Base-by-base conservation (phyloP, 768 basidiomycete species). In the Gymnopilus junonius region DNA sequence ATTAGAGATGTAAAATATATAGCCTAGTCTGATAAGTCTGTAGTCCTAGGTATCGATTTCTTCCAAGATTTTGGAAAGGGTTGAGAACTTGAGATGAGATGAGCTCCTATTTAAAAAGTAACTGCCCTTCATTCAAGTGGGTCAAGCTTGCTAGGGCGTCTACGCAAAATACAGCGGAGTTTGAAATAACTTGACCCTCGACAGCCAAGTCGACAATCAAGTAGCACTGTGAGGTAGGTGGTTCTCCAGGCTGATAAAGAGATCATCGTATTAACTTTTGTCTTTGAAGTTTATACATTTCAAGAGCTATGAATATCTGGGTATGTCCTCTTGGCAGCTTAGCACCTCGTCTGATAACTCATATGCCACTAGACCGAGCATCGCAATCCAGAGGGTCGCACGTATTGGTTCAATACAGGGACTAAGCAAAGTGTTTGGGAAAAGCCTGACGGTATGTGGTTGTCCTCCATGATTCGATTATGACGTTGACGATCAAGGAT, bases 341-440 rank as follows among this genome's bases (percentile, higher is more conserved):
- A 55, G 40, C 48, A 55, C 55, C 31, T 43, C 39, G 54, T 25
- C 23, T 45, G 32, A 34, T 17, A 27, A 40, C 55, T 23, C 20
- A 21, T 21, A 45, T 58, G 34, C 17, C 23, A 4, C 20, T 65
- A 96, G 95, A 95, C 93, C 2, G 95, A 97, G 73, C 94, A 97
- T 77, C 89, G 92, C 34, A 97, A 96, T 77, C 89, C 93, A 1
- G 97, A 97, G 72, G 95, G 95, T n/a, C 83, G 95, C n/a, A 94
- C 93, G 0, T 99, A 99, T 72, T 99, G 96, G 96, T 95, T 95
- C 77, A 95, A 97, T 73, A 88, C 93, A 0, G 84, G 82, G 10
- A 93, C 91, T 3, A 88, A 90, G 70, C 92, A 94, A 69, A 97
- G 95, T 72, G 94, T 96, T 56, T 99, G 96, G 97, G 96, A 98